Percentiles rank a stretch among this genome's conserved stretches.
These are phyloP conservation scores for Piper longum DNA, from an alignment of 164 flowering plant genomes.

Conservation along the genomic window DNA sequence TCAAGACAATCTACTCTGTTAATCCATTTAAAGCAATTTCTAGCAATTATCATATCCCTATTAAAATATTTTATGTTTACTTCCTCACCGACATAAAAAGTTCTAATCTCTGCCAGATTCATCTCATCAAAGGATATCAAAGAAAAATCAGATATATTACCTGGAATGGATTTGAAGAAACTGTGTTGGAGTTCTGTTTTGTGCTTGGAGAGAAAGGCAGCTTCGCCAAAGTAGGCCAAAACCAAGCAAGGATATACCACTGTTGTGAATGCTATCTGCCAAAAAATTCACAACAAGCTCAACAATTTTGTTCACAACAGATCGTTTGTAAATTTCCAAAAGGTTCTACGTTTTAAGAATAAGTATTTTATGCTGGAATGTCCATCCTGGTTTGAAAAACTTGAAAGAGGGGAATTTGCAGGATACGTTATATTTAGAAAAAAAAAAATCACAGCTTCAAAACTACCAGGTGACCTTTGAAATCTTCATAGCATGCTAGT, in stretches of 20 bases:
- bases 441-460: background rate
- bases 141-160: conserved; percentile 4
- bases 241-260: conserved; percentile 54
- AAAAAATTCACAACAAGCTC: background rate
- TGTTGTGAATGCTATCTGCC: conserved; percentile 46
- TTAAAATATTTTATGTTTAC: too few species aligned
- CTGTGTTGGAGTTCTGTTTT: conserved; percentile 21
- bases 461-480: background rate
- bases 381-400: too few species aligned
- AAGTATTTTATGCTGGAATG: too few species aligned
- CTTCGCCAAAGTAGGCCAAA: conserved; percentile 62
- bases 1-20: too few species aligned
- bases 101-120: background rate
- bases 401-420: too few species aligned
- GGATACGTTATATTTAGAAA: too few species aligned
- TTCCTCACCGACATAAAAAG: too few species aligned
- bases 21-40: too few species aligned
- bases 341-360: background rate
- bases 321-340: background rate
- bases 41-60: too few species aligned
- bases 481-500: background rate
- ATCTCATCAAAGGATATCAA: too few species aligned
- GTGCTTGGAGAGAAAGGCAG: conserved; percentile 47
- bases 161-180: conserved; percentile 35
- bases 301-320: background rate